Conservation (phyloP, 2,329 filamentous ascomycete genomes). For the Aureobasidium sp. region DNA sequence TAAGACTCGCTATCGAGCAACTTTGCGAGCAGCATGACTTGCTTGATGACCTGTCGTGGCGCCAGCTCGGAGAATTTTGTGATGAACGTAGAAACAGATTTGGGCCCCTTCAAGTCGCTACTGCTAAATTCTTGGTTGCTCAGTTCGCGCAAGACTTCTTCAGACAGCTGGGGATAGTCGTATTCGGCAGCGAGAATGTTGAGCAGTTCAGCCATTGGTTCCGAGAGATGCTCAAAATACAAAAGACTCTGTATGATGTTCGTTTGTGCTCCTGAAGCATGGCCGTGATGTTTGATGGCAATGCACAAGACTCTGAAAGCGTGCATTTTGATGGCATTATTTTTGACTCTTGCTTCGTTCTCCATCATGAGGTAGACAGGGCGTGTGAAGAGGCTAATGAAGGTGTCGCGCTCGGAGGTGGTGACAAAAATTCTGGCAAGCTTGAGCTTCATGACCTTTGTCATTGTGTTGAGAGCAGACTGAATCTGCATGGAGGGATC, state of each 20-base stretch:
- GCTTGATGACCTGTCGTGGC: conserved; percentile 87
- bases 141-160: conserved; percentile 87
- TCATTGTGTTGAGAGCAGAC: conserved; percentile 84
- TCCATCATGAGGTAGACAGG: conserved; percentile 92
- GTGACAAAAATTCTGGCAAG: conserved; percentile 89
- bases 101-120: conserved; percentile 90
- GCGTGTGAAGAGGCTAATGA: conserved; percentile 82
- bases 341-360: conserved; percentile 87
- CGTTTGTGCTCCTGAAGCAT: conserved; percentile 93
- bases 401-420: conserved; percentile 91
- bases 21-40: conserved; percentile 92
- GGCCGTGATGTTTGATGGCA: conserved; percentile 93
- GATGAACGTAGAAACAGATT: conserved; percentile 91
- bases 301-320: conserved; percentile 95
- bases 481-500: conserved; percentile 85
- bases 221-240: conserved; percentile 97
- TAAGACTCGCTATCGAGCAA: conserved; percentile 97
- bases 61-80: conserved; percentile 87
- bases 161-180: conserved; percentile 89
- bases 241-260: conserved; percentile 96
- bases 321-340: conserved; percentile 84
- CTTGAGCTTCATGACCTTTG: conserved; percentile 89
- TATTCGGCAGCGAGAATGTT: conserved; percentile 96
- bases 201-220: conserved; percentile 97
- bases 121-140: conserved; percentile 98